Evolutionary conservation across 2,329 filamentous ascomycete species (phyloP), one percentile per base, ranked within the genome.

Genomic region (Beauveria australis): DNA sequence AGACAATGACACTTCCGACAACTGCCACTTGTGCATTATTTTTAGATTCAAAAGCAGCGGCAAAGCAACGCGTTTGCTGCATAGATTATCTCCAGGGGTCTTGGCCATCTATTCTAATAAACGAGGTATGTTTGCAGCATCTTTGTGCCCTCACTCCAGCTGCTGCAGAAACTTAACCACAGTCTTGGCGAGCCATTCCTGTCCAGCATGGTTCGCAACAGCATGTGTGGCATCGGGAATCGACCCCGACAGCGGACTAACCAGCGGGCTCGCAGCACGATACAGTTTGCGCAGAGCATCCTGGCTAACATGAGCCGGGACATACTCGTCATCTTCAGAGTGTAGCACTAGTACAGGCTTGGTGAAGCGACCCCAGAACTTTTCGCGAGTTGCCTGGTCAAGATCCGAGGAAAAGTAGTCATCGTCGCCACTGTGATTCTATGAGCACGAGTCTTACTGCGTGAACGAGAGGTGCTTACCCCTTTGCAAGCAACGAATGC

Each of bases 331-430:
- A 48, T 79, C 73, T 6, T 77, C 86, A 1, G 87, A 87, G 62
- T 85, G 83, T 37, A 92, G 69, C 19, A 89, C 83, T 64, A 89
- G 74, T 1, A 91, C 72, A 1, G 84, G 82, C 57, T 82, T 79
- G 48, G 76, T 75, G 60, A 91, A 76, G 54, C 75, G 75, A 3
- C 85, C 81, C 81, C 93, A 96, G n/a, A 87, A 87, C 16, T 71
- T 71, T 26, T 73, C 68, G 7, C 92, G 75, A 19, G 79, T 76
- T 37, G 82, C 77, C 37, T 80, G 75, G 0, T 76, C 72, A n/a
- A 94, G 75, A 69, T 94, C 89, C 3, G 85, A 86, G n/a, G 89
- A 92, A 75, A 96, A 96, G 69, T 89, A 91, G 70, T 96, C 92
- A 70, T 97, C 92, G 62, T 89, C 88, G 10, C 87, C 89, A 5